Evolutionary conservation across 2,329 filamentous ascomycete species (phyloP).

Genomic region (Diaporthe vaccinii): DNA sequence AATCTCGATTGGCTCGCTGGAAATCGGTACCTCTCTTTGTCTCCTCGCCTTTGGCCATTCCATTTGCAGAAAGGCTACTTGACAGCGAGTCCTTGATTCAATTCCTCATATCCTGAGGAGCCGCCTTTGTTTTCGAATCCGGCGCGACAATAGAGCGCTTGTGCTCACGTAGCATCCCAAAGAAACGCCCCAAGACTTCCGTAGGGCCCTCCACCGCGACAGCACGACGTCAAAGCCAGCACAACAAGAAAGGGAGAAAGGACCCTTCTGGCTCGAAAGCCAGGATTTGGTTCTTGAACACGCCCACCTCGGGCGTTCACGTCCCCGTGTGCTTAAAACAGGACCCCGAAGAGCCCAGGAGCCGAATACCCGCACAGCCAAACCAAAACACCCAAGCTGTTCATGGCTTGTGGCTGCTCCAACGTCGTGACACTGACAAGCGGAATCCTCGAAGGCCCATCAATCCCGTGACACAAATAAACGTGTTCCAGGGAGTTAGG

Average conservation of each 20-base stretch:
- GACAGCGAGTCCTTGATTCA: constrained; percentile 30
- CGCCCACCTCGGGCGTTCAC: constrained; percentile 10
- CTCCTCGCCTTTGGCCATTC: constrained; percentile 38
- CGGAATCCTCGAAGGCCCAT: constrained; percentile 19
- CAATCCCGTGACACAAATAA: constrained; percentile 19
- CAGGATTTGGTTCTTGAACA: not conserved
- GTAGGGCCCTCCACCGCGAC: constrained; percentile 1
- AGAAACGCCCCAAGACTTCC: constrained; percentile 49
- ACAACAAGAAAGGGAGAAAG: constrained; percentile 15
- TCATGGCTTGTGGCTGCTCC: constrained; percentile 26
- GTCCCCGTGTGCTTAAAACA: not conserved
- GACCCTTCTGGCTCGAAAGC: not conserved
- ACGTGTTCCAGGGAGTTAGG: constrained; percentile 47
- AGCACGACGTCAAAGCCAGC: constrained; percentile 8
- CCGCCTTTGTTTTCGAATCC: constrained; percentile 38
- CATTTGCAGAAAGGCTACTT: constrained; percentile 39
- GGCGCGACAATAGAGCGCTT: constrained; percentile 33
- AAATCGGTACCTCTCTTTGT: constrained; percentile 39
- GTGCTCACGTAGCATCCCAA: constrained; percentile 47
- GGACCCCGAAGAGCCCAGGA: not conserved
- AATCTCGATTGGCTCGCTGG: constrained; percentile 35
- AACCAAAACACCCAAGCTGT: constrained; percentile 6
- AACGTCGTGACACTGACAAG: constrained; percentile 3
- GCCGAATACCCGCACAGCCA: constrained; percentile 5
- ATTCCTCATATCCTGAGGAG: constrained; percentile 28